phyloP scores from a whole-genome alignment of 257 asterid species.

The Oldenlandia corymbosa region DNA sequence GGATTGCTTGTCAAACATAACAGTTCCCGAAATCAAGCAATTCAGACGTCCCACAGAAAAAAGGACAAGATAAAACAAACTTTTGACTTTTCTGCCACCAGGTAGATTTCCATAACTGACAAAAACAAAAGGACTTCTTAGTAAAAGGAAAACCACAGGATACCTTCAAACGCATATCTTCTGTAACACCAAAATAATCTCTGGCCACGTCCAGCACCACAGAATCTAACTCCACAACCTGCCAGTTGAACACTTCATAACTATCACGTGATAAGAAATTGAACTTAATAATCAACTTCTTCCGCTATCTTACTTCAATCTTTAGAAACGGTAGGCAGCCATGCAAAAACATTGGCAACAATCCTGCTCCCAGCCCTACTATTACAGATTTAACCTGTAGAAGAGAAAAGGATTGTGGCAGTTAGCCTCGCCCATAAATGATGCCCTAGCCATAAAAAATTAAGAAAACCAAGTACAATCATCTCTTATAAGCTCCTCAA shows the following conservation, averaged over 20 bases:
- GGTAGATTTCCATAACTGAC: background rate
- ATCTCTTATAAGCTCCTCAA: background rate
- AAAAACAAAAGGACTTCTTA: background rate
- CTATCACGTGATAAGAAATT: background rate
- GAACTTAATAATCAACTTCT: background rate
- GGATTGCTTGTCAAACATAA: background rate
- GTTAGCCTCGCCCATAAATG: background rate
- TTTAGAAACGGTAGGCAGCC: conserved; percentile 46
- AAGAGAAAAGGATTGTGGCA: conserved; percentile 2
- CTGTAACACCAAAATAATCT: conserved; percentile 58
- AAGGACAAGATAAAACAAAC: background rate
- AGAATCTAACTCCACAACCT: conserved; percentile 85
- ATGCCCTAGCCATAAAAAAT: background rate
- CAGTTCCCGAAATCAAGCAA: background rate
- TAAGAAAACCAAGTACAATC: background rate
- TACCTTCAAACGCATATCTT: conserved; percentile 70
- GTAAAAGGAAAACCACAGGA: background rate
- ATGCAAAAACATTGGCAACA: conserved; percentile 89
- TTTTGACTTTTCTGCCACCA: background rate
- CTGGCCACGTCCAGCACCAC: conserved; percentile 70
- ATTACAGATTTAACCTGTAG: conserved; percentile 61
- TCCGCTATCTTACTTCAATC: conserved; percentile 47
- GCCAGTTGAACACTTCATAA: conserved; percentile 25
- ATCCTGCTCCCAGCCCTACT: conserved; percentile 97
- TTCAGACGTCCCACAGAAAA: conserved; percentile 1